Evolutionary conservation across 768 basidiomycete genomes (phyloP).

Genomic region (Boletus barrowsii): DNA sequence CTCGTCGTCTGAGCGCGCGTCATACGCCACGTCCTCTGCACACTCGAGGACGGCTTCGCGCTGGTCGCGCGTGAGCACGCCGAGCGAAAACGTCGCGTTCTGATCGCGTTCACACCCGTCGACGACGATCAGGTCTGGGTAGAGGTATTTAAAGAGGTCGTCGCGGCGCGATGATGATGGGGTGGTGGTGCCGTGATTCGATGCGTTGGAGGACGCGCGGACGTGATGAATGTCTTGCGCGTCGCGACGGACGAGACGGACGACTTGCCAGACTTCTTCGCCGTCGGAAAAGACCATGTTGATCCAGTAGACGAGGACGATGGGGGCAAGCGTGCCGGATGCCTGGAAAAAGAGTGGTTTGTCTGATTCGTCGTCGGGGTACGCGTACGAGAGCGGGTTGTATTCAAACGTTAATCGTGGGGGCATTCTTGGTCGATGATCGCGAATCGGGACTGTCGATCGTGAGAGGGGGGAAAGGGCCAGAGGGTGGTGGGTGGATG

Average conservation of each 20-base stretch:
- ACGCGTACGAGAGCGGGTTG: conserved; percentile 18
- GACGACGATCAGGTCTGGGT: conserved; percentile 28
- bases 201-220: too few species aligned
- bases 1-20: not conserved
- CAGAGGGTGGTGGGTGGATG: too few species aligned
- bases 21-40: conserved; percentile 26
- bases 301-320: conserved; percentile 27
- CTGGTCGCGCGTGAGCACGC: conserved; percentile 21
- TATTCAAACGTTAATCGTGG: conserved; percentile 17
- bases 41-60: conserved; percentile 26
- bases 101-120: conserved; percentile 10
- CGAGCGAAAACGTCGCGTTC: conserved; percentile 15
- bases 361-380: conserved; percentile 25
- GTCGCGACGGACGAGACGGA: conserved; percentile 18
- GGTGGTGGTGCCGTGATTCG: too few species aligned
- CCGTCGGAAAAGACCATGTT: conserved; percentile 22
- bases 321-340: conserved; percentile 1
- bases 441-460: too few species aligned
- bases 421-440: not conserved
- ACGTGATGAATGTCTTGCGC: too few species aligned
- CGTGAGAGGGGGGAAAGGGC: too few species aligned
- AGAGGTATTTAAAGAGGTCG: conserved; percentile 17
- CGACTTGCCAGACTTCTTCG: conserved; percentile 27
- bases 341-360: conserved; percentile 26
- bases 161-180: too few species aligned